A percentile compares a stretch with the other conserved stretches of the same genome.
These are phyloP conservation scores for Candida mesenterica DNA, from an alignment of 1,139 yeast genomes.

Conservation along the genomic window DNA sequence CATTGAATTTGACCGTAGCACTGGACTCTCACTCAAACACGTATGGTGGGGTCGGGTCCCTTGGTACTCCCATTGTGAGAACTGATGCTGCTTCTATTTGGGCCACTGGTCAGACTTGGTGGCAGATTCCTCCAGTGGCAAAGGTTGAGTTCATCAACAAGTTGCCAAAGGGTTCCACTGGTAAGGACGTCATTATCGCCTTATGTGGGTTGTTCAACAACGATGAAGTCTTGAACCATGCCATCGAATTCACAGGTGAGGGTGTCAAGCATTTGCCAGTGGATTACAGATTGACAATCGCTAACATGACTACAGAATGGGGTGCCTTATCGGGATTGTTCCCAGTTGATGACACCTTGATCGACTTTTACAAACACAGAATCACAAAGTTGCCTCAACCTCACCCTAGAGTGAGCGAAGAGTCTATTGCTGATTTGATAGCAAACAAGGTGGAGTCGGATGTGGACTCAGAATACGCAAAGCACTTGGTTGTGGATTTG, in stretches of 20 bases:
- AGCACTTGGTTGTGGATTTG: constrained; percentile 78
- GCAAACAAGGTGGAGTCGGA: constrained; percentile 57
- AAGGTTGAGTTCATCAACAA: constrained; percentile 82
- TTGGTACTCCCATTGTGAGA: constrained; percentile 97
- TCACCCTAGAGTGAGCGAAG: constrained; percentile 78
- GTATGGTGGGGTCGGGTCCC: constrained; percentile 93
- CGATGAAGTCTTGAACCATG: constrained; percentile 95
- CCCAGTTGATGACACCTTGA: constrained; percentile 81
- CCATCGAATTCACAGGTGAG: constrained; percentile 93
- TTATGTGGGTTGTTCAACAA: constrained; percentile 93
- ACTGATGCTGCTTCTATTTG: constrained; percentile 99
- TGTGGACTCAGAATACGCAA: constrained; percentile 78
- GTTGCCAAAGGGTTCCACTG: constrained; percentile 84
- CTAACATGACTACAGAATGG: constrained; percentile 99
- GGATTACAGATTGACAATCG: constrained; percentile 92
- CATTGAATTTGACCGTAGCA: constrained; percentile 89
- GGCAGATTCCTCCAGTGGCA: constrained; percentile 99
- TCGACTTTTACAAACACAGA: constrained; percentile 76
- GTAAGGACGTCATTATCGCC: constrained; percentile 95
- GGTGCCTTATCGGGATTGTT: constrained; percentile 96
- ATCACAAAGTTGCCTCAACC: constrained; percentile 65
- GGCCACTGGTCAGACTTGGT: constrained; percentile 99
- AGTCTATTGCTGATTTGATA: constrained; percentile 52
- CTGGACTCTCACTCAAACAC: constrained; percentile 98
- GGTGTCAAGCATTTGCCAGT: constrained; percentile 72